Conservation (phyloP, 176 grass and related monocot species). For the Cenchrus fungigraminus region DNA sequence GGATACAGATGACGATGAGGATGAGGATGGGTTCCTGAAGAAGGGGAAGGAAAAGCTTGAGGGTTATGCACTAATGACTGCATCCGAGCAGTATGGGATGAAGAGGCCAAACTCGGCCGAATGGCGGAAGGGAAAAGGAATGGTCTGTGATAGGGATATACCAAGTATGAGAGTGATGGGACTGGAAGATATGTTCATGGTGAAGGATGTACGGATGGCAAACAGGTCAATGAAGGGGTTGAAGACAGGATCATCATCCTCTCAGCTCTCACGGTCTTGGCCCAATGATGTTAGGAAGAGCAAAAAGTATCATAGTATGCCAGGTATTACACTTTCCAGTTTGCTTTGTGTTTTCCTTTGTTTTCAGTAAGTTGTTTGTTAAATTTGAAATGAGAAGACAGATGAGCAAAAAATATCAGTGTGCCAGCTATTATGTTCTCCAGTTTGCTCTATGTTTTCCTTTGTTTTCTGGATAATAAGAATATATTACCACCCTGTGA, state of each 20-base stretch:
- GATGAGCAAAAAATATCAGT: neutral
- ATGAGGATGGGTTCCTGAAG: slow-evolving; percentile 63
- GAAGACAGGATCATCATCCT: slow-evolving; percentile 50
- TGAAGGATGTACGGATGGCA: slow-evolving; percentile 63
- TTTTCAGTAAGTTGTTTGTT: neutral
- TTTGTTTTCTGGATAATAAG: neutral
- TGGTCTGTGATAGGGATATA: slow-evolving; percentile 21
- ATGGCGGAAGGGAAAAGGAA: slow-evolving; percentile 41
- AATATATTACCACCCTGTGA: neutral
- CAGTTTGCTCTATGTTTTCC: no score
- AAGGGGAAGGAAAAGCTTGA: slow-evolving; percentile 54
- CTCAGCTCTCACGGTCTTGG: slow-evolving; percentile 78
- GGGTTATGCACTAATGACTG: slow-evolving; percentile 66
- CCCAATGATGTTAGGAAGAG: slow-evolving; percentile 56
- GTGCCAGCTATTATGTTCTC: no score
- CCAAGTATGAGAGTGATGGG: slow-evolving; percentile 46
- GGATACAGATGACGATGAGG: slow-evolving; percentile 60
- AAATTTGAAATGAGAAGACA: neutral
- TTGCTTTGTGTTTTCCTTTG: slow-evolving; percentile 17
- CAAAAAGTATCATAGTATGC: slow-evolving; percentile 51
- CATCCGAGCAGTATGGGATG: slow-evolving; percentile 78
- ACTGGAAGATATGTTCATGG: slow-evolving; percentile 61
- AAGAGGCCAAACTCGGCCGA: slow-evolving; percentile 53
- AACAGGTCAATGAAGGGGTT: slow-evolving; percentile 42
- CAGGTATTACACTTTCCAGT: slow-evolving; percentile 51